Percentiles rank a stretch among this genome's conserved stretches.
Evolutionary conservation across 805 yeast species (phyloP).

Genomic region (Starmerella apis): DNA sequence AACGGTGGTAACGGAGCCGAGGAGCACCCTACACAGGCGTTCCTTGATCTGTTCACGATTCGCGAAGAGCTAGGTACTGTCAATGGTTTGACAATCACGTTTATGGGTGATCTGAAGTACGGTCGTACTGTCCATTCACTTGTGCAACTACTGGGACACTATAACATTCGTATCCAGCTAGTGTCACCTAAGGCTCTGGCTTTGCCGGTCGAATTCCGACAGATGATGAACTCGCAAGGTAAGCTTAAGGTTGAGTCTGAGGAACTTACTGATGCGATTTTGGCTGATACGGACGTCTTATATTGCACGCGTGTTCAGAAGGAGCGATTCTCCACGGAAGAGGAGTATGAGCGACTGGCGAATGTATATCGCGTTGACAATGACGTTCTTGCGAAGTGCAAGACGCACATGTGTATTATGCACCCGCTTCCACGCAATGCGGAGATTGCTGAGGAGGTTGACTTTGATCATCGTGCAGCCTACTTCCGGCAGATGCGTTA

Average conservation of each 20-base stretch:
- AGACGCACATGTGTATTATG: constrained; percentile 97
- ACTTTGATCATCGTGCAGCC: constrained; percentile 98
- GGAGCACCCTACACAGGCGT: constrained; percentile 98
- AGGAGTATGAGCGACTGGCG: constrained; percentile 76
- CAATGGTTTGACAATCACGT: constrained; percentile 93
- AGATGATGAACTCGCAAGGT: constrained; percentile 54
- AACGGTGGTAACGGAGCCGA: constrained; percentile 97
- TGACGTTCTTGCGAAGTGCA: constrained; percentile 79
- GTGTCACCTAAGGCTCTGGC: constrained; percentile 83
- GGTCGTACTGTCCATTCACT: constrained; percentile 98
- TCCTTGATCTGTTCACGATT: constrained; percentile 91
- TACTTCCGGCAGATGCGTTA: constrained; percentile 99
- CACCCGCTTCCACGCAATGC: constrained; percentile 97
- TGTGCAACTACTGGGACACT: constrained; percentile 78
- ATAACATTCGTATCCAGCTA: constrained; percentile 84
- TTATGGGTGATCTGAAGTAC: constrained; percentile 96
- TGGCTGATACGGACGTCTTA: constrained; percentile 83
- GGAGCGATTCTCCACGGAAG: constrained; percentile 75
- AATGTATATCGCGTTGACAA: constrained; percentile 89
- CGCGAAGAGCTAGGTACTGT: constrained; percentile 99
- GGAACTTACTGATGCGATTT: constrained; percentile 69
- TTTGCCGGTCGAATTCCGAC: constrained; percentile 63
- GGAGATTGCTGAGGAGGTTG: constrained; percentile 96
- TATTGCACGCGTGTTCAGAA: constrained; percentile 98
- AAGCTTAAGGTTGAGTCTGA: constrained; percentile 66